Evolutionary conservation across 2,329 filamentous ascomycete species (phyloP), one percentile per base, ranked within the genome.

Genomic region (Ophiostoma australiae): DNA sequence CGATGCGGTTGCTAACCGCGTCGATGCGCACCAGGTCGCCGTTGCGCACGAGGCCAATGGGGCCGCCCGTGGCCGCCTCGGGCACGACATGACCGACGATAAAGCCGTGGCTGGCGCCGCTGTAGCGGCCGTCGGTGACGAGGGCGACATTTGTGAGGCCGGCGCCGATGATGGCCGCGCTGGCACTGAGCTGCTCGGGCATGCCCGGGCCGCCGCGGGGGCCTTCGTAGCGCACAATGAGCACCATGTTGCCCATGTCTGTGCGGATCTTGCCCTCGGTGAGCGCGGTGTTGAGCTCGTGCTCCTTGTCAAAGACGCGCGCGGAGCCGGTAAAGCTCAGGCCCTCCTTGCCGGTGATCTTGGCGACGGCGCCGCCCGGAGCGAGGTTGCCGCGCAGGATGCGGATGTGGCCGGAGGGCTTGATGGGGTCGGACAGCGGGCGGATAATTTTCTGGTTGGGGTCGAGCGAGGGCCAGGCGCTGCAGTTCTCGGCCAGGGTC

Each of bases 311-410:
- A 79, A 95, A 98, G 66, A 96, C 92, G 27, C 89, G 86, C 0
- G 93, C 94, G 74, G 88, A 88, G 68, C 94, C 94, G 0, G 85
- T 90, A 80, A 98, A 98, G 15, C 81, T 83, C 7, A 93, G 85
- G 2, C 94, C 94, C 80, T 98, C 94, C 79, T 97, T 97, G 48
- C 94, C 94, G 0, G 94, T 97, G 80, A 98, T 97, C 81, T 98
- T 98, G 72, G 93, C 94, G 1, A 98, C 94, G 0, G 94, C 91
- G 44, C 94, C 94, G 13, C 89, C 91, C 1, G 94, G 94, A 2
- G 94, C 92, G 41, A 97, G 85, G 79, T 97, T 97, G 27, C 94
- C 94, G 72, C 87, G 87, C 3, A 98, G 85, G 72, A 98, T 91
- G 79, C 94, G 93, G 72, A 98, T 86, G 79, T 98, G 94, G 63